phyloP scores from a whole-genome alignment of 352 stramenopile genomes.

The Pythium folliculosum region DNA sequence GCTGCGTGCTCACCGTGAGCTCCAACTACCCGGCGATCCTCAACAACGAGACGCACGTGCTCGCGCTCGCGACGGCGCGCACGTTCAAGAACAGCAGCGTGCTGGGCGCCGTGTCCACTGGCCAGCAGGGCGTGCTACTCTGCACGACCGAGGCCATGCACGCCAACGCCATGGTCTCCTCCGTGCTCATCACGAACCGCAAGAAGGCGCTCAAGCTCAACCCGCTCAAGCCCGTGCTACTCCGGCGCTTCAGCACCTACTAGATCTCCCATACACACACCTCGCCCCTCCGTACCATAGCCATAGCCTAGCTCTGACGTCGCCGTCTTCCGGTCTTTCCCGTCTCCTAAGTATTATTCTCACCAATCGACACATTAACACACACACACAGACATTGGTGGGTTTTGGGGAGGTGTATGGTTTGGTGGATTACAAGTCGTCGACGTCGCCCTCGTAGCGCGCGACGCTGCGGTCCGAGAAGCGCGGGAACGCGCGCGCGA shows the following conservation, averaged over 20 bases:
- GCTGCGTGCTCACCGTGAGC: slow-evolving; percentile 66
- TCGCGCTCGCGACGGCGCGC: slow-evolving; percentile 55
- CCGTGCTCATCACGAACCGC: slow-evolving; percentile 77
- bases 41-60: slow-evolving; percentile 57
- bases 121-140: slow-evolving; percentile 72
- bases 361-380: slow-evolving; percentile 1
- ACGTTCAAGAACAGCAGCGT: slow-evolving; percentile 59
- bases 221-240: slow-evolving; percentile 46
- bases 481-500: slow-evolving; percentile 92
- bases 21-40: slow-evolving; percentile 72
- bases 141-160: slow-evolving; percentile 59
- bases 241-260: slow-evolving; percentile 59
- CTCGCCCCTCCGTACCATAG: slow-evolving; percentile 1
- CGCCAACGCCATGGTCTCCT: slow-evolving; percentile 79
- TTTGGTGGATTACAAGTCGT: slow-evolving; percentile 50
- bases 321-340: too few species aligned
- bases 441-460: slow-evolving; percentile 83
- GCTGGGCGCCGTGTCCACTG: slow-evolving; percentile 60
- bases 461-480: slow-evolving; percentile 88
- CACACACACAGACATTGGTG: neutral
- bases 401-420: neutral
- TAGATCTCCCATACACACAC: slow-evolving; percentile 17
- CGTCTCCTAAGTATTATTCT: slow-evolving; percentile 13
- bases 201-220: slow-evolving; percentile 72
- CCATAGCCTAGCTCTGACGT: too few species aligned